A percentile compares a stretch with the other conserved stretches of the same genome.
phyloP scores from a whole-genome alignment of 345 rosid species.

The Eucalyptus regnans region DNA sequence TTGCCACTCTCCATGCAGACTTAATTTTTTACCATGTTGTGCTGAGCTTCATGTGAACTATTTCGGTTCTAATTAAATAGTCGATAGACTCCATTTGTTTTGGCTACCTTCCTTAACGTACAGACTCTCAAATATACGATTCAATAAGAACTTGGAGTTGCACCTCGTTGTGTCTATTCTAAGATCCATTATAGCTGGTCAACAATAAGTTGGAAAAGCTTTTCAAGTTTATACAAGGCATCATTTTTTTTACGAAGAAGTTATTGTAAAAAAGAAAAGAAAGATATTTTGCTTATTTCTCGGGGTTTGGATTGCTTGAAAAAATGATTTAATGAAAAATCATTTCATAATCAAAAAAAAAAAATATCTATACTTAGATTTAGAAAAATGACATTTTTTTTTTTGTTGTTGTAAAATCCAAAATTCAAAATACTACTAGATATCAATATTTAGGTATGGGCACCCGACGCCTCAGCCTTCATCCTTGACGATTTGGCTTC shows the following conservation, averaged over 20 bases:
- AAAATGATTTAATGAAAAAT: background rate
- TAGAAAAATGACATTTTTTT: background rate
- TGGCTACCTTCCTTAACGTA: background rate
- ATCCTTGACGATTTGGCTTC: background rate
- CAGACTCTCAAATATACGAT: background rate
- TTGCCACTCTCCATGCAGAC: background rate
- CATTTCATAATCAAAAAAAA: no score
- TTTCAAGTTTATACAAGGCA: background rate
- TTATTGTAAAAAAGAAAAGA: no score
- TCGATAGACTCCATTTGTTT: background rate
- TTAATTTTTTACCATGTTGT: background rate
- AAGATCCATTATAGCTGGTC: background rate
- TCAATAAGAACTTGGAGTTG: background rate
- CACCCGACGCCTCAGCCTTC: accelerated
- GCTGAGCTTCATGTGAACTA: background rate
- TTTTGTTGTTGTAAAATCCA: background rate
- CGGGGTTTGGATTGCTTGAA: accelerated
- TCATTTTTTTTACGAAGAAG: no score
- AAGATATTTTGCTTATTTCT: no score
- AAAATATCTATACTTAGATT: no score
- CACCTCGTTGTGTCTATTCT: background rate
- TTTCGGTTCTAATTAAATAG: background rate
- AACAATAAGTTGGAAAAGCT: background rate
- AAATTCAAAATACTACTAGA: no score
- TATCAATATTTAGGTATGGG: accelerated